Conservation (phyloP, 202 grass and related monocot species). For the Elaeis oleifera region DNA sequence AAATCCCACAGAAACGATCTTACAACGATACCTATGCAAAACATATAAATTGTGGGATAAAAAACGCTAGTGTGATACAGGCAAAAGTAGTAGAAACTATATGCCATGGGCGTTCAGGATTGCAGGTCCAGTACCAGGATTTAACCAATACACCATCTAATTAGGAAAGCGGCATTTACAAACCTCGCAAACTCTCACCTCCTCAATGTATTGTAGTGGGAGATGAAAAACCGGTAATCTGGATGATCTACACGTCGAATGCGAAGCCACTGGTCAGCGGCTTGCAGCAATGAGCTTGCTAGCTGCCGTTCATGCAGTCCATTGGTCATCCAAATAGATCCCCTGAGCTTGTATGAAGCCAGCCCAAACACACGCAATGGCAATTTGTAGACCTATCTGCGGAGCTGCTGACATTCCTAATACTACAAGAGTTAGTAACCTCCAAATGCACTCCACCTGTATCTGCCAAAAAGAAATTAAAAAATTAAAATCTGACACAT, state of each 20-base stretch:
- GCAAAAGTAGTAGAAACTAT: no score
- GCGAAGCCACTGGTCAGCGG: slow-evolving; percentile 59
- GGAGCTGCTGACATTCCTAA: slow-evolving; percentile 22
- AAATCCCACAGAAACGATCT: no score
- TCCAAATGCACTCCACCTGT: background rate
- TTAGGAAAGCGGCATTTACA: slow-evolving; percentile 21
- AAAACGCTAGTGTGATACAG: no score
- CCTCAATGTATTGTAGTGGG: slow-evolving; percentile 38
- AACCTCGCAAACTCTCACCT: slow-evolving; percentile 39
- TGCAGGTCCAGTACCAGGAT: background rate
- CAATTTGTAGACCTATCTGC: slow-evolving; percentile 23
- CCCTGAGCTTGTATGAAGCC: slow-evolving; percentile 69
- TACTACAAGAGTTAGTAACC: slow-evolving; percentile 27
- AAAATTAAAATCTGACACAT: background rate
- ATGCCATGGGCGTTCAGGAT: no score
- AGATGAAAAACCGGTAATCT: slow-evolving; percentile 61
- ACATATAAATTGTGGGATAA: no score
- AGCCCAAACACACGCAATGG: slow-evolving; percentile 54
- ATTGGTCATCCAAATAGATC: slow-evolving; percentile 46
- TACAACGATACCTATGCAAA: no score
- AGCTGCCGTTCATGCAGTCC: slow-evolving; percentile 28
- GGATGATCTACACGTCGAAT: slow-evolving; percentile 60
- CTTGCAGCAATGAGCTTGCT: slow-evolving; percentile 46
- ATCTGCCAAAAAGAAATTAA: slow-evolving; percentile 28
- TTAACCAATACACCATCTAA: background rate